Conservation (phyloP, 1,139 yeast genomes). For the Yamadazyma kanchanaburiensis region DNA sequence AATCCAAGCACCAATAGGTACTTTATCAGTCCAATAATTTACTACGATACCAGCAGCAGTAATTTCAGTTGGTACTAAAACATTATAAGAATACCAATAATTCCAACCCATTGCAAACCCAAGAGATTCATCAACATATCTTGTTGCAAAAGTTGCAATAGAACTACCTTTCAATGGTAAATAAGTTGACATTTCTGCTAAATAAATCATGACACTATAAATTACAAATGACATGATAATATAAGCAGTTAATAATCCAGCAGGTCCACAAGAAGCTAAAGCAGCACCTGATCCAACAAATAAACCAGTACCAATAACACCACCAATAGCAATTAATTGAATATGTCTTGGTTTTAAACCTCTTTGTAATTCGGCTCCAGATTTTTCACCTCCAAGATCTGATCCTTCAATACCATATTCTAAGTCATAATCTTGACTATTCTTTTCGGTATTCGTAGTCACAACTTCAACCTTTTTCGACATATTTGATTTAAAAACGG, state of each 20-base stretch:
- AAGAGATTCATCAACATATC: conserved; percentile 57
- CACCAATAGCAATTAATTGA: conserved; percentile 38
- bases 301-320: conserved; percentile 40
- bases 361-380: conserved; percentile 24
- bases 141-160: conserved; percentile 47
- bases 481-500: conserved; percentile 2
- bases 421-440: conserved; percentile 5
- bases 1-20: conserved; percentile 27
- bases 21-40: conserved; percentile 57
- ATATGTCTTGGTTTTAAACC: conserved; percentile 40
- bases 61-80: conserved; percentile 74
- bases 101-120: conserved; percentile 81
- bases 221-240: conserved; percentile 48
- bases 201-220: conserved; percentile 57
- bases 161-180: conserved; percentile 63
- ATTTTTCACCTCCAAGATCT: neutral
- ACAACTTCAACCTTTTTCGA: conserved; percentile 7
- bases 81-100: conserved; percentile 69
- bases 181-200: conserved; percentile 80
- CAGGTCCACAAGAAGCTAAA: conserved; percentile 42
- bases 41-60: conserved; percentile 75
- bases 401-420: conserved; percentile 5
- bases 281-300: conserved; percentile 48
- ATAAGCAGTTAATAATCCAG: conserved; percentile 39
- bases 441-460: conserved; percentile 8